Evolutionary conservation across 2,329 filamentous ascomycete genomes (phyloP).

Genomic region (Pestalotiopsis sp.): DNA sequence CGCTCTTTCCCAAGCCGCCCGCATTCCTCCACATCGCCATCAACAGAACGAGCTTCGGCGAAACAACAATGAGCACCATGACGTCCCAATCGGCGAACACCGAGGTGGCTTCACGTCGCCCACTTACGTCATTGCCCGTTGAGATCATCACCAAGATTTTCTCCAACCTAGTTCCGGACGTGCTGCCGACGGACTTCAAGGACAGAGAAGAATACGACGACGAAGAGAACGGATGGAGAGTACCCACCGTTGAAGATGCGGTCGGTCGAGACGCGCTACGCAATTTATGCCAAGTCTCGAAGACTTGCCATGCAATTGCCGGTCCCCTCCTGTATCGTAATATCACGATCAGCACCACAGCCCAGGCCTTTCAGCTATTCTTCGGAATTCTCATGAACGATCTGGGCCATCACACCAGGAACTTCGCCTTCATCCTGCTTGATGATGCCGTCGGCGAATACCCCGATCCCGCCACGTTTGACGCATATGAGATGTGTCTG

Average conservation of each 20-base stretch:
- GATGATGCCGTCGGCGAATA: too few relatives aligned
- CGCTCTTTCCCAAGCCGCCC: too few relatives aligned
- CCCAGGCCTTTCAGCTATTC: not conserved
- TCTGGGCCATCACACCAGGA: not conserved
- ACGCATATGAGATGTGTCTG: too few relatives aligned
- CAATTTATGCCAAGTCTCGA: not conserved
- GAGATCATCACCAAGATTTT: not conserved
- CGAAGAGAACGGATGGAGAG: not conserved
- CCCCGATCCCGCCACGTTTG: too few relatives aligned
- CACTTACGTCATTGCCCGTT: not conserved
- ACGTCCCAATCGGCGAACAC: not conserved
- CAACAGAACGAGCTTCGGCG: too few relatives aligned
- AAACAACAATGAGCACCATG: too few relatives aligned
- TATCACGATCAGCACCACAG: not conserved
- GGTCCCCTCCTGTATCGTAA: not conserved
- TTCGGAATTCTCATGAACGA: not conserved
- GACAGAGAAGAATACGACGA: not conserved
- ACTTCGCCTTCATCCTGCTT: not conserved
- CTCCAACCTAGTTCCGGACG: not conserved
- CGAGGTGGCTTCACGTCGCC: not conserved
- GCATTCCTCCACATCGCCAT: too few relatives aligned
- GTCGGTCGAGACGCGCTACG: not conserved
- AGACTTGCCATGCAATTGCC: not conserved
- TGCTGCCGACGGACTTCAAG: not conserved
- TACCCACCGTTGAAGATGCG: too few relatives aligned